Conservation (phyloP, 768 basidiomycete genomes). For the Cytidiella melzeri region DNA sequence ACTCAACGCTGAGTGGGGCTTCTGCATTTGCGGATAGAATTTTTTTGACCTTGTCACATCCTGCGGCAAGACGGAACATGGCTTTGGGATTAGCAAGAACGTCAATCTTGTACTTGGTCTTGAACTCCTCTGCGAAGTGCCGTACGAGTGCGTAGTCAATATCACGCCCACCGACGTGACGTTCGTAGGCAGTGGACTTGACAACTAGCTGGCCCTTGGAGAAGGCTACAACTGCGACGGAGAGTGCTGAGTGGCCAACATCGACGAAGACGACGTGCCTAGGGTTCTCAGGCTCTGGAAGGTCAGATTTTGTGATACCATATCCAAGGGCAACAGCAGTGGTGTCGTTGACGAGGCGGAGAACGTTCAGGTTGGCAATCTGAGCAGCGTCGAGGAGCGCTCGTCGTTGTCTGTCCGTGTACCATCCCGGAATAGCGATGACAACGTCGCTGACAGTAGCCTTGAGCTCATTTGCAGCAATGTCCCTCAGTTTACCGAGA, state of each 20-base stretch:
- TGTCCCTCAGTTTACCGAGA: slow-evolving; percentile 87
- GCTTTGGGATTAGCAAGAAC: slow-evolving; percentile 90
- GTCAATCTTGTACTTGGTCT: slow-evolving; percentile 97
- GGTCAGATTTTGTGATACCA: slow-evolving; percentile 97
- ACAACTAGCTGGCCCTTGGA: slow-evolving; percentile 88
- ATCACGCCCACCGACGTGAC: slow-evolving; percentile 92
- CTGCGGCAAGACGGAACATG: slow-evolving; percentile 79
- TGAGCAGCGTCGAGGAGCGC: slow-evolving; percentile 85
- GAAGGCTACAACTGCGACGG: slow-evolving; percentile 85
- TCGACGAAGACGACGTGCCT: slow-evolving; percentile 92
- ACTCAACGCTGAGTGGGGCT: slow-evolving; percentile 88
- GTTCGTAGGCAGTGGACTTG: slow-evolving; percentile 86
- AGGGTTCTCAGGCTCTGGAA: slow-evolving; percentile 78
- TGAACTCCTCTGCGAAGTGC: slow-evolving; percentile 90
- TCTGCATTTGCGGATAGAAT: slow-evolving; percentile 90
- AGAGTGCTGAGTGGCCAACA: slow-evolving; percentile 88
- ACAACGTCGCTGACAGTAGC: slow-evolving; percentile 84
- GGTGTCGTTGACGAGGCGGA: slow-evolving; percentile 95
- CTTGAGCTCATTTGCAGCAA: slow-evolving; percentile 79
- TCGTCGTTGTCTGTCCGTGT: slow-evolving; percentile 87
- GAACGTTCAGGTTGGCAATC: slow-evolving; percentile 84
- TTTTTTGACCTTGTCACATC: slow-evolving; percentile 95
- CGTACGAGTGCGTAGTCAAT: slow-evolving; percentile 88
- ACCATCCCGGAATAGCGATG: slow-evolving; percentile 96
- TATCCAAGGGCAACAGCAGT: slow-evolving; percentile 96